Evolutionary conservation across 495 filamentous ascomycete species (phyloP).

Genomic region (Talaromyces ruber): DNA sequence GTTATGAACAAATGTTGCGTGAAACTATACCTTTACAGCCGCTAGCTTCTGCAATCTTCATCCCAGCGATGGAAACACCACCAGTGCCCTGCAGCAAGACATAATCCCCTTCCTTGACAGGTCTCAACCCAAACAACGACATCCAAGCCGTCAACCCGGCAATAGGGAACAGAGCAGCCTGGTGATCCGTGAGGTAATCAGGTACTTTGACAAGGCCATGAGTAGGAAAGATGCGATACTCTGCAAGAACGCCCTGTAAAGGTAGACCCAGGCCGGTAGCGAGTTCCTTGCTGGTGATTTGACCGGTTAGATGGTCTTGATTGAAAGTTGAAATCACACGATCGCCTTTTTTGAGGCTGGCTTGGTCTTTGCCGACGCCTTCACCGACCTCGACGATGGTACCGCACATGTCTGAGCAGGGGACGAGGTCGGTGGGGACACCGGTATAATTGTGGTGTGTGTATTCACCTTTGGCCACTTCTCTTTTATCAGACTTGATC

Average conservation of each 20-base stretch:
- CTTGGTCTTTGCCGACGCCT: constrained; percentile 46
- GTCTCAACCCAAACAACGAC: constrained; percentile 59
- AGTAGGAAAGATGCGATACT: constrained; percentile 61
- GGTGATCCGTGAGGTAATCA: constrained; percentile 47
- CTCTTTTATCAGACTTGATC: not conserved
- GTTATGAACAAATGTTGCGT: not conserved
- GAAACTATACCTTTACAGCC: constrained; percentile 48
- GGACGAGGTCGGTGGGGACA: constrained; percentile 45
- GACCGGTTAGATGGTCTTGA: constrained; percentile 59
- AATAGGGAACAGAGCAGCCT: constrained; percentile 60
- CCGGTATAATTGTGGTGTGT: constrained; percentile 40
- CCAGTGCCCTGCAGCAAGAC: constrained; percentile 75
- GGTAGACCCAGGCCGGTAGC: constrained; percentile 55
- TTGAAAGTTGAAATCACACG: constrained; percentile 70
- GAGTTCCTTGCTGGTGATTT: constrained; percentile 37
- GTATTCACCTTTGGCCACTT: constrained; percentile 49
- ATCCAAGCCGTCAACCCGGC: constrained; percentile 78
- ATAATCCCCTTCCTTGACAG: constrained; percentile 49
- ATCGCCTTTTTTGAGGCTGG: constrained; percentile 45
- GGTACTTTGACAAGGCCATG: constrained; percentile 58
- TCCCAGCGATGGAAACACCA: constrained; percentile 65
- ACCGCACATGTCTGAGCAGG: constrained; percentile 69
- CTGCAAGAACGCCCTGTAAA: constrained; percentile 57
- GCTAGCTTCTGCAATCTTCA: constrained; percentile 75
- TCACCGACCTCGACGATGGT: constrained; percentile 56